A percentile compares a stretch with the other conserved stretches of the same genome.
phyloP scores from a whole-genome alignment of 257 asterid genomes.

The Plantago elongata region DNA sequence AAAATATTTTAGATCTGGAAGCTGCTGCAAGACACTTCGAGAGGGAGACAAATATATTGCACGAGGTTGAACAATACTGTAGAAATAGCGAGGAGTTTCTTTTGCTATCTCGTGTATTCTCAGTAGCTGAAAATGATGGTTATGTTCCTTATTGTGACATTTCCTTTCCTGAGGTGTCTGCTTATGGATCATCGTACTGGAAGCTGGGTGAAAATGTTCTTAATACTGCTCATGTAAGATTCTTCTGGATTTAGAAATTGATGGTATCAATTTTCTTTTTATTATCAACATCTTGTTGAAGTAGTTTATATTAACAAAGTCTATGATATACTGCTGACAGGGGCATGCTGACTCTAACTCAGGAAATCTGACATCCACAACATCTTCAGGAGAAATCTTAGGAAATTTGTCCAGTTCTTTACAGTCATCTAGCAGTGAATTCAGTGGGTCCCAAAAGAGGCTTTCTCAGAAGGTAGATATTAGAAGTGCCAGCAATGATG shows the following conservation, averaged over 20 bases:
- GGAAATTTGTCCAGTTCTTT: conserved; percentile 28
- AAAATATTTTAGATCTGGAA: conserved; percentile 67
- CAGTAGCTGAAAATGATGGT: conserved; percentile 41
- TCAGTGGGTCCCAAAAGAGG: conserved; percentile 22
- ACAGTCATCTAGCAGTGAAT: conserved; percentile 29
- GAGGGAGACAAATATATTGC: conserved; percentile 43
- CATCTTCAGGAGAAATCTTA: conserved; percentile 23
- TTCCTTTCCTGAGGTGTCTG: conserved; percentile 28
- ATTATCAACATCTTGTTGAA: neutral
- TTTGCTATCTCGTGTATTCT: conserved; percentile 40
- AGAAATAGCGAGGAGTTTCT: conserved; percentile 42
- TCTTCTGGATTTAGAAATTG: conserved; percentile 6
- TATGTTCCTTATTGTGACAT: conserved; percentile 61
- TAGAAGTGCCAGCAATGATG: conserved; percentile 36
- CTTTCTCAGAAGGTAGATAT: conserved; percentile 22
- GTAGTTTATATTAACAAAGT: conserved; percentile 3
- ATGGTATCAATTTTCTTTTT: conserved; percentile 3
- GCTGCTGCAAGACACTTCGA: conserved; percentile 76
- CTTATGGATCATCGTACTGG: conserved; percentile 27
- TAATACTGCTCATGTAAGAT: conserved; percentile 31
- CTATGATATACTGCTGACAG: conserved; percentile 28
- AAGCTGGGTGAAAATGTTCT: conserved; percentile 24
- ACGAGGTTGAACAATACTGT: conserved; percentile 47
- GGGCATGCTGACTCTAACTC: conserved; percentile 26
- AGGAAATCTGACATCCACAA: conserved; percentile 20